These are phyloP conservation scores for Trichoderma sp. DNA, from an alignment of 2,329 filamentous ascomycete species.

Conservation along the genomic window DNA sequence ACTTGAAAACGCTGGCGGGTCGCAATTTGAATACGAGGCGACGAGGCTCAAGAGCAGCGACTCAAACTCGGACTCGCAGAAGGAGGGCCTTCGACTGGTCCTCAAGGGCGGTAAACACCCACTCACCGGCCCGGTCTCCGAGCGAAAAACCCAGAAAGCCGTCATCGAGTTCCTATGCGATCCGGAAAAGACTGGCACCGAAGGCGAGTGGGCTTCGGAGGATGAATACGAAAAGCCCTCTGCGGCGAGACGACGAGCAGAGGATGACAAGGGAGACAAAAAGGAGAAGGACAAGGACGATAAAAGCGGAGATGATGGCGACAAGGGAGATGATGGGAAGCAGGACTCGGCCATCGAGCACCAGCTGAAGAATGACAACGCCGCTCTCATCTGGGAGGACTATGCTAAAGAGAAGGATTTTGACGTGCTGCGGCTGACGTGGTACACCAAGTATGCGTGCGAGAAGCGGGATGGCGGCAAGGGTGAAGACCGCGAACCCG, in stretches of 20 bases:
- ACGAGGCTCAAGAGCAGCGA: slow-evolving; percentile 63
- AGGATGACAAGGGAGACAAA: slow-evolving; percentile 29
- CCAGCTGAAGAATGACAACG: slow-evolving; percentile 52
- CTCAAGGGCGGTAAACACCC: slow-evolving; percentile 58
- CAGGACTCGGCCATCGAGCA: slow-evolving; percentile 44
- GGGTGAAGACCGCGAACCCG: slow-evolving; percentile 40
- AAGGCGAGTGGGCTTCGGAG: slow-evolving; percentile 60
- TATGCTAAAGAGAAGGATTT: slow-evolving; percentile 61
- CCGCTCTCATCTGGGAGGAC: slow-evolving; percentile 71
- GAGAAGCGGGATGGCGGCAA: slow-evolving; percentile 52
- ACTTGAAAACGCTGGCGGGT: slow-evolving; percentile 56
- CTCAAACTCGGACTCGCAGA: slow-evolving; percentile 60
- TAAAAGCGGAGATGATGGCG: slow-evolving; percentile 34
- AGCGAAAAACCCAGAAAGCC: slow-evolving; percentile 63
- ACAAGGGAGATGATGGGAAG: slow-evolving; percentile 40
- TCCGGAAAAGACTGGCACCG: slow-evolving; percentile 65
- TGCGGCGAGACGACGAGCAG: slow-evolving; percentile 21
- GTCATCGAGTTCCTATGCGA: slow-evolving; percentile 87
- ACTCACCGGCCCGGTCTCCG: slow-evolving; percentile 48
- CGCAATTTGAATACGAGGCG: slow-evolving; percentile 61
- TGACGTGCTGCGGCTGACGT: slow-evolving; percentile 69
- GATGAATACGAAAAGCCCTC: slow-evolving; percentile 40
- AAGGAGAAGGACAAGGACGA: slow-evolving; percentile 28
- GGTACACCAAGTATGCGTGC: slow-evolving; percentile 86
- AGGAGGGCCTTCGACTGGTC: slow-evolving; percentile 69